These are phyloP conservation scores for Ajuga chamaepitys DNA, from an alignment of 257 asterid species.

Conservation along the genomic window DNA sequence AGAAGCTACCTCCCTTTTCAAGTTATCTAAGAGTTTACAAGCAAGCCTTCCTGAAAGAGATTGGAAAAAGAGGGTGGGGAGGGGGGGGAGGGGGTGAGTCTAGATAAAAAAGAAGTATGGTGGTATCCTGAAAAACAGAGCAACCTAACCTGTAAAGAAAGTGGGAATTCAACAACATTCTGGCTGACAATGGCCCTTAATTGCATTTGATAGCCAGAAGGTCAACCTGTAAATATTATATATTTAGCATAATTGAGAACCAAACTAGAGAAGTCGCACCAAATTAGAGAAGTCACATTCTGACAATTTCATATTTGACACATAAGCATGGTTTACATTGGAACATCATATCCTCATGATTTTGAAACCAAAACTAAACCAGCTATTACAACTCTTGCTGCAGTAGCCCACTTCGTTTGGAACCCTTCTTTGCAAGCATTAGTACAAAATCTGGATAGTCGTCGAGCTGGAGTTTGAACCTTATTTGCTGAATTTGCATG, in stretches of 20 bases:
- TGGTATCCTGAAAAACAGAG: too few relatives aligned
- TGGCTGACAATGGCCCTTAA: conserved; percentile 77
- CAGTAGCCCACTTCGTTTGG: conserved; percentile 55
- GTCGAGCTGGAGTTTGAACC: conserved; percentile 86
- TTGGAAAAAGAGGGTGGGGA: too few relatives aligned
- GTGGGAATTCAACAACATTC: conserved; percentile 41
- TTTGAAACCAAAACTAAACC: conserved; percentile 85
- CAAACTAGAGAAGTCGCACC: too few relatives aligned
- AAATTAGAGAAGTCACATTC: neutral
- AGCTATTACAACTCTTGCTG: conserved; percentile 72
- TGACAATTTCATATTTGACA: neutral
- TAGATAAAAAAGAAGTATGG: too few relatives aligned
- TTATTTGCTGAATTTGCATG: conserved; percentile 77
- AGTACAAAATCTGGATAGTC: conserved; percentile 70
- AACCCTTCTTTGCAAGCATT: conserved; percentile 60
- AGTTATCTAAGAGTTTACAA: too few relatives aligned
- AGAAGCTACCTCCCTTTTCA: too few relatives aligned
- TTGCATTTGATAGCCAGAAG: conserved; percentile 81
- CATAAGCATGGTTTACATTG: conserved; percentile 39
- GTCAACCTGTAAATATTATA: conserved; percentile 54
- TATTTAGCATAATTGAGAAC: neutral
- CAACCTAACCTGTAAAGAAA: too few relatives aligned
- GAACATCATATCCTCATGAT: conserved; percentile 93
- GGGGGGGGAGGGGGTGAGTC: too few relatives aligned
- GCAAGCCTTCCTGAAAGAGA: too few relatives aligned